Percentiles rank a stretch among this genome's conserved stretches.
Evolutionary conservation across 129 eudicot genomes (phyloP).

Genomic region (Flaveria trinervia): DNA sequence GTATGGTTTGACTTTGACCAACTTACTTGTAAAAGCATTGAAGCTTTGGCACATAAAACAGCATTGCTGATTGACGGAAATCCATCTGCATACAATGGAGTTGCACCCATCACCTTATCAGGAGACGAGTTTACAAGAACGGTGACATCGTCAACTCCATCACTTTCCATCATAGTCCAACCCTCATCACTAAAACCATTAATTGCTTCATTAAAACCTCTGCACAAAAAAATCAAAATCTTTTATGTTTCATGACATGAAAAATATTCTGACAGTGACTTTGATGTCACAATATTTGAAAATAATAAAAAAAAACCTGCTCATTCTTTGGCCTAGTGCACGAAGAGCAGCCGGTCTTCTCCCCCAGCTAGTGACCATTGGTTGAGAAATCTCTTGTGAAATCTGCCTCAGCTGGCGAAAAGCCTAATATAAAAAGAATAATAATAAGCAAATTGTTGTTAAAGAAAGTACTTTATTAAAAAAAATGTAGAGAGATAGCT

Average conservation of each 20-base stretch:
- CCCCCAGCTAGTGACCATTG: slow-evolving; percentile 81
- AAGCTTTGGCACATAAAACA: slow-evolving; percentile 86
- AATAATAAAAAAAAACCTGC: slow-evolving; percentile 45
- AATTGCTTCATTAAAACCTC: slow-evolving; percentile 93
- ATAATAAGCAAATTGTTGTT: not conserved
- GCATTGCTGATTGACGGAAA: slow-evolving; percentile 73
- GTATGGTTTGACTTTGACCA: slow-evolving; percentile 21
- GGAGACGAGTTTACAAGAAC: slow-evolving; percentile 80
- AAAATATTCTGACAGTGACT: not conserved
- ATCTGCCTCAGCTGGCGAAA: slow-evolving; percentile 85
- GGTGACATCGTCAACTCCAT: slow-evolving; percentile 85
- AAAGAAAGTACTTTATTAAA: not conserved
- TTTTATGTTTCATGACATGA: not conserved
- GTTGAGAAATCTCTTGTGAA: slow-evolving; percentile 79
- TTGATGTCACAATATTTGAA: not conserved
- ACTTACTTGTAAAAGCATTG: slow-evolving; percentile 91
- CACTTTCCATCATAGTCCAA: slow-evolving; percentile 85
- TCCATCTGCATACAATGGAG: slow-evolving; percentile 59
- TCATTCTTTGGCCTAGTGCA: slow-evolving; percentile 85
- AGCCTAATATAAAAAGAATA: slow-evolving; percentile 54
- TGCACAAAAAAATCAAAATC: slow-evolving; percentile 24
- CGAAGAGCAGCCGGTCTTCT: slow-evolving; percentile 89
- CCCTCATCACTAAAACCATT: slow-evolving; percentile 91
- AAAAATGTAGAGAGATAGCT: slow-evolving; percentile 5
- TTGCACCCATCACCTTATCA: slow-evolving; percentile 65